Conservation (phyloP, 148 eudicot species). For the Chenopodium album region DNA sequence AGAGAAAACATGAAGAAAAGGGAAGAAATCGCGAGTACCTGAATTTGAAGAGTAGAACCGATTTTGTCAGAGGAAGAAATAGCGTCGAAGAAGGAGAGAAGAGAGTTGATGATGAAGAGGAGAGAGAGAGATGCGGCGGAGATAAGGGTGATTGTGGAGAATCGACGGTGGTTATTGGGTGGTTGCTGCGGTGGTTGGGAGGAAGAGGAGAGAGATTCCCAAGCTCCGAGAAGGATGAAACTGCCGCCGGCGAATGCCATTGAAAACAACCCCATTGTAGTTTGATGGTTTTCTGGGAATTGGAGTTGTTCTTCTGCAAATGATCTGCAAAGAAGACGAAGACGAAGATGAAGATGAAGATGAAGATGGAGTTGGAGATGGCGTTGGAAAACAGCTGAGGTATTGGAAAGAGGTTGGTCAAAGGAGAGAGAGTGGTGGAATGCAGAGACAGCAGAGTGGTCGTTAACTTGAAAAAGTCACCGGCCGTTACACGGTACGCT, state of each 20-base stretch:
- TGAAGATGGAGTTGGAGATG: no score
- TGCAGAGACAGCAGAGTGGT: no score
- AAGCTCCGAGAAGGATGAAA: conserved; percentile 59
- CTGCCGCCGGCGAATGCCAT: conserved; percentile 63
- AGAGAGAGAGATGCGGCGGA: conserved; percentile 38
- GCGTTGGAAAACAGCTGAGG: no score
- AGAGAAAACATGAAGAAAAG: conserved; percentile 54
- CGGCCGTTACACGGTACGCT: no score
- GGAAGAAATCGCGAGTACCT: conserved; percentile 49
- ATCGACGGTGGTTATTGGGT: conserved; percentile 4
- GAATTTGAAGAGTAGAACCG: conserved; percentile 48
- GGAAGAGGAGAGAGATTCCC: conserved; percentile 57
- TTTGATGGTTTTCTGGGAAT: neutral
- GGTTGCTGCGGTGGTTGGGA: neutral
- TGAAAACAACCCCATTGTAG: conserved; percentile 58
- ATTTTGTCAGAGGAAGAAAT: conserved; percentile 36
- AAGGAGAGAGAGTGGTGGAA: neutral
- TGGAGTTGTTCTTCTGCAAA: no score
- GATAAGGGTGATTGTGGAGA: conserved; percentile 24
- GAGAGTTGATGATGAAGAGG: conserved; percentile 49
- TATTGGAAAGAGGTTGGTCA: neutral
- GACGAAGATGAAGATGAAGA: no score
- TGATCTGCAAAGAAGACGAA: no score
- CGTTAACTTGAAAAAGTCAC: no score
- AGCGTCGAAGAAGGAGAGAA: conserved; percentile 47